Evolutionary conservation across 331 rosid genomes (phyloP), one percentile per base, ranked within the genome.

Genomic region (Acacia pycnantha): DNA sequence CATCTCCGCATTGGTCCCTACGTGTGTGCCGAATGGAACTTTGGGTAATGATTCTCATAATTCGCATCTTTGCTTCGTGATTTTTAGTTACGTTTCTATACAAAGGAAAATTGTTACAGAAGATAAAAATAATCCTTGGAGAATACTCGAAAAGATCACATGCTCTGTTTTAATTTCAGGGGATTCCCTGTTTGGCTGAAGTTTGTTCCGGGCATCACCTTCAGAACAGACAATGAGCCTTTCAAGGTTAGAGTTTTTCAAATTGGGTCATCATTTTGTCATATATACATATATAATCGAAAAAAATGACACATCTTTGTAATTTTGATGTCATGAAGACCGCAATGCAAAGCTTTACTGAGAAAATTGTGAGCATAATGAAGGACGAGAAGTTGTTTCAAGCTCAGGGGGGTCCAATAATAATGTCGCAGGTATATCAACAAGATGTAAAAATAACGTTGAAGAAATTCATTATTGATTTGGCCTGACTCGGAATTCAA

Each of bases 141-240:
- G 5, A 33, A 50, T 68, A 70, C 84, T 81, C 61, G 84, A 78
- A 84, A 68, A 37, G 24, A 11, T 84, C 62, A 82, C 73, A 68
- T 81, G 61, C 80, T 87, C 85, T 90, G 51, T 47, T 76, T 80
- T n/a, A 53, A 54, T 46, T 83, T 74, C 95, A 97, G 99, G 87
- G 99, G 99, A 89, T 91, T 97, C 70, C 99, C 99, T 84, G 92
- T 97, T 68, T 97, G 99, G 99, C 89, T 97, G 53, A 97, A 97
- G 87, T 97, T 87, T 84, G 89, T 97, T 53, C 97, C 95, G 0
- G 99, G 98, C 51, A 91, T 97, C 44, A 84, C 82, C 64, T 97
- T 97, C 86, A 91, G 99, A 92, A 97, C 99, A 16, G 93, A 97
- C 88, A 97, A 97, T 59, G 94, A 67, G 27, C 99, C 99, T 59